Conservation (phyloP, 129 eudicot species). For the Scalesia atractyloides region DNA sequence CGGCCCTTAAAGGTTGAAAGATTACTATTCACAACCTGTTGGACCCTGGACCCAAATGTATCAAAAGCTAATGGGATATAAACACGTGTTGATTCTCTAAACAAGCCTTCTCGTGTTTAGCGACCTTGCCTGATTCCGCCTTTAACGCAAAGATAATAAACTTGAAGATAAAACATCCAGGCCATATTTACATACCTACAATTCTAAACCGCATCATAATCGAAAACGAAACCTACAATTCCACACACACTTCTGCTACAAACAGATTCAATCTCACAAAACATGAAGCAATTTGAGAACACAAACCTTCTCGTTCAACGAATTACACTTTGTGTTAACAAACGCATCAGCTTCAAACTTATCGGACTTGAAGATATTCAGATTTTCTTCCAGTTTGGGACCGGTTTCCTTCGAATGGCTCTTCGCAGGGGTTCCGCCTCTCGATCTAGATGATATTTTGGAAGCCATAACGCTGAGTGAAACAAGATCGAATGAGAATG, state of each 20-base stretch:
- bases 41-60: no score
- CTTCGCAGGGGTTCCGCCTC: conserved; percentile 55
- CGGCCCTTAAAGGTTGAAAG: no score
- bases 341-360: conserved; percentile 79
- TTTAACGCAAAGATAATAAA: no score
- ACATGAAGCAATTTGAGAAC: neutral
- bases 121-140: no score
- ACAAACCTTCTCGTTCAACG: conserved; percentile 82
- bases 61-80: no score
- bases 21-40: no score
- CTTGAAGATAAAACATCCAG: neutral
- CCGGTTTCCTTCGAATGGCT: conserved; percentile 50
- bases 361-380: conserved; percentile 81
- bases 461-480: conserved; percentile 52
- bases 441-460: conserved; percentile 64
- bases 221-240: conserved; percentile 11
- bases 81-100: no score
- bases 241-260: conserved; percentile 7
- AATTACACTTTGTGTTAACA: conserved; percentile 83
- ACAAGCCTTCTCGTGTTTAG: no score
- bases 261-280: conserved; percentile 3
- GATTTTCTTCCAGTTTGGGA: conserved; percentile 81
- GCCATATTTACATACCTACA: no score
- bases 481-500: conserved; percentile 17
- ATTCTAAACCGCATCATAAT: conserved; percentile 24